These are phyloP conservation scores for Hortaea werneckii DNA, from an alignment of 2,329 filamentous ascomycete genomes.

Conservation along the genomic window DNA sequence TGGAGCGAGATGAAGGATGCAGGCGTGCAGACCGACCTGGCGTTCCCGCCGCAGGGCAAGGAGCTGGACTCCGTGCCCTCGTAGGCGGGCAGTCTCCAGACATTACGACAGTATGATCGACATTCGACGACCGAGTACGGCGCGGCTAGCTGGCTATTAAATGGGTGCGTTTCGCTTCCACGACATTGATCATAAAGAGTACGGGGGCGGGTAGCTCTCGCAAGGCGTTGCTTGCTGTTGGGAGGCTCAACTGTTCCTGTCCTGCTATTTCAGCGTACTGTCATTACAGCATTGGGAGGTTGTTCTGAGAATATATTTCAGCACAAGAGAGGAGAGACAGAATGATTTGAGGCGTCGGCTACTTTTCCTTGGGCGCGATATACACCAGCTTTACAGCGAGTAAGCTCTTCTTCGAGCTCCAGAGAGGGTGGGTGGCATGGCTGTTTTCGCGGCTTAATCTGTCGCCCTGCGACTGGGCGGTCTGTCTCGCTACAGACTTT, in stretches of 20 bases:
- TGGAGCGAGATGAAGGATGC: conserved; percentile 18
- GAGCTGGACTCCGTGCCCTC: conserved; percentile 15
- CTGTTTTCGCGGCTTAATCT: conserved; percentile 1
- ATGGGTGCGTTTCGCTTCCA: neutral
- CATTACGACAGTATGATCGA: neutral
- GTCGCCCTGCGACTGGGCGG: neutral
- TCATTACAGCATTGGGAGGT: conserved; percentile 9
- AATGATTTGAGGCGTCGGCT: neutral
- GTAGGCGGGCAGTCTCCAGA: neutral
- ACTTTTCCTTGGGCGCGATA: conserved; percentile 1
- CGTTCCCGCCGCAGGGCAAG: conserved; percentile 5
- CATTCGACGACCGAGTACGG: neutral
- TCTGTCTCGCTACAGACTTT: conserved; percentile 1
- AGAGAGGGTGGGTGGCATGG: conserved; percentile 1
- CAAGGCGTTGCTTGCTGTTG: conserved; percentile 6
- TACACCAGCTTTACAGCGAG: neutral
- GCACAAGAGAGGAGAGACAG: neutral
- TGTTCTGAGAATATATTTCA: neutral
- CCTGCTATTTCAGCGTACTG: conserved; percentile 6
- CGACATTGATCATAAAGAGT: neutral
- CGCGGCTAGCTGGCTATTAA: neutral
- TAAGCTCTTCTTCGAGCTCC: neutral
- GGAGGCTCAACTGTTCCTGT: conserved; percentile 6
- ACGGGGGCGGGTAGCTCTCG: neutral
- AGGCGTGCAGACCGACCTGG: conserved; percentile 21